Conservation (phyloP, 306 rosid species). For the Vigna angularis region DNA sequence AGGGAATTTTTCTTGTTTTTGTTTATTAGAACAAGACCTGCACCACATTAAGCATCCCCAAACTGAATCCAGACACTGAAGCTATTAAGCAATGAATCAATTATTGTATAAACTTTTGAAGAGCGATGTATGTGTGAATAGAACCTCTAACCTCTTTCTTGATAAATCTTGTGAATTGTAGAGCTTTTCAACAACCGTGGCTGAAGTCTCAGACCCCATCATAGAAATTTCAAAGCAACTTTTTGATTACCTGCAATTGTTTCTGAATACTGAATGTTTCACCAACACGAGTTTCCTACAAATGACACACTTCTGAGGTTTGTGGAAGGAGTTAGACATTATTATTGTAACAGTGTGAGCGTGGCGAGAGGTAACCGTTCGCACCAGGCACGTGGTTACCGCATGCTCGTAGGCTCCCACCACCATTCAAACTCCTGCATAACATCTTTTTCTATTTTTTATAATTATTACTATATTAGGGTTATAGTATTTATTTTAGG, state of each 20-base stretch:
- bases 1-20: conserved; percentile 65
- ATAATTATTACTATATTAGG: neutral
- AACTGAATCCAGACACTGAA: conserved; percentile 23
- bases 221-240: neutral
- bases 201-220: conserved; percentile 50
- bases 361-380: conserved; percentile 54
- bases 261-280: neutral
- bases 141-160: conserved; percentile 42
- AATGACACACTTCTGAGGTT: neutral
- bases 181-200: conserved; percentile 37
- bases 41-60: conserved; percentile 43
- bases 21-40: conserved; percentile 62
- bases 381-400: conserved; percentile 57
- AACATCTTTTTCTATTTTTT: neutral
- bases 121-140: neutral
- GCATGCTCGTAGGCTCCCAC: conserved; percentile 17
- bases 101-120: neutral
- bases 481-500: too few species aligned
- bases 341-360: conserved; percentile 27
- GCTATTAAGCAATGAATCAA: neutral
- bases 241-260: neutral
- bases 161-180: conserved; percentile 46
- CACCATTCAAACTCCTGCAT: conserved; percentile 51
- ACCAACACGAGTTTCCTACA: too few species aligned
- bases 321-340: conserved; percentile 16